Conservation (phyloP, 108 stramenopile species). For the Bacterosira constricta region DNA sequence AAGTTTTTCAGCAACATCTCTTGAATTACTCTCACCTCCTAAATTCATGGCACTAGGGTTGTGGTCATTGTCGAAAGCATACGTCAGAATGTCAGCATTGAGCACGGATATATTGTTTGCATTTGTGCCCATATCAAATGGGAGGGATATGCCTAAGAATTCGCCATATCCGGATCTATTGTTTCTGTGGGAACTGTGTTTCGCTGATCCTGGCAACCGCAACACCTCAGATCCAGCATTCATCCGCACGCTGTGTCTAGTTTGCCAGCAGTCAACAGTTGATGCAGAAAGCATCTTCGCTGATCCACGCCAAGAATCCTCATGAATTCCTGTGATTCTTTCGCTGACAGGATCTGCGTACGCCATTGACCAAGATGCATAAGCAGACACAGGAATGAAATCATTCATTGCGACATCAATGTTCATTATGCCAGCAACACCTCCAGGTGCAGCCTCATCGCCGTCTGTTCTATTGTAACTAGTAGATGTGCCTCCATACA, state of each 20-base stretch:
- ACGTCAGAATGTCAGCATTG: constrained; percentile 7
- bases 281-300: not conserved
- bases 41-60: not conserved
- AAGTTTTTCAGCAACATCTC: constrained; percentile 13
- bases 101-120: not conserved
- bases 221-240: not conserved
- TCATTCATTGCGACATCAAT: constrained; percentile 11
- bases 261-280: not conserved
- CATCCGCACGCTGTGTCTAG: not conserved
- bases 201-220: not conserved
- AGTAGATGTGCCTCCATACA: constrained; percentile 22
- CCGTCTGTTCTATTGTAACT: constrained; percentile 4
- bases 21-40: not conserved
- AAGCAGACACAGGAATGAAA: constrained; percentile 13
- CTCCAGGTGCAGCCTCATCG: not conserved
- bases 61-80: not conserved
- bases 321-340: not conserved
- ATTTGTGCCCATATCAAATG: constrained; percentile 14
- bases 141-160: constrained; percentile 19
- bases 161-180: not conserved
- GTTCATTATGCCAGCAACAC: not conserved
- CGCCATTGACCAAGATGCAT: constrained; percentile 17
- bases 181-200: not conserved
- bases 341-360: not conserved
- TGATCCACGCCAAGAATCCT: constrained; percentile 14